These are phyloP conservation scores for Hericium erinaceus DNA, from an alignment of 768 basidiomycete species.

Conservation along the genomic window DNA sequence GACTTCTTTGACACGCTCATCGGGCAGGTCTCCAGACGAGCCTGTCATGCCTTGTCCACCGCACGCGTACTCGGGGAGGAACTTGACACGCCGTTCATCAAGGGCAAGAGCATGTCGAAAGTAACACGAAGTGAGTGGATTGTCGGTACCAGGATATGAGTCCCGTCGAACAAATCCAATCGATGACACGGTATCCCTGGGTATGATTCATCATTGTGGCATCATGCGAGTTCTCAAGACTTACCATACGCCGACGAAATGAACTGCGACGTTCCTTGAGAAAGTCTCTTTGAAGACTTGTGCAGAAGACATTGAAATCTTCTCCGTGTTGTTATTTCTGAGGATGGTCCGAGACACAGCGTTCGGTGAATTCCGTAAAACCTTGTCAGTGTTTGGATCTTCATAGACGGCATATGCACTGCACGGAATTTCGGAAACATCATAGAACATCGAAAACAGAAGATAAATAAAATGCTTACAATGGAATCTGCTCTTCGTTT, in stretches of 20 bases:
- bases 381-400: no score
- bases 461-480: conserved; percentile 18
- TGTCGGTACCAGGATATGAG: conserved; percentile 23
- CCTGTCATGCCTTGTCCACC: conserved; percentile 6
- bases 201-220: neutral
- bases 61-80: conserved; percentile 33
- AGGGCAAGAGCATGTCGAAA: conserved; percentile 39
- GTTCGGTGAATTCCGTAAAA: no score
- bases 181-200: conserved; percentile 39
- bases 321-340: no score
- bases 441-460: no score
- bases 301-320: no score
- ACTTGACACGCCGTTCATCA: conserved; percentile 39
- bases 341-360: no score
- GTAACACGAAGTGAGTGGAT: conserved; percentile 23
- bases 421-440: no score
- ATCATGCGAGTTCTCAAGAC: no score
- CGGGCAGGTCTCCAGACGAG: neutral
- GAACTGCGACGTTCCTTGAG: conserved; percentile 19
- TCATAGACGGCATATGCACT: neutral
- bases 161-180: conserved; percentile 27
- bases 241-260: conserved; percentile 38
- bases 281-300: no score
- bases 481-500: conserved; percentile 31
- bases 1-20: neutral